Evolutionary conservation across 345 rosid species (phyloP), one percentile per base, ranked within the genome.

Genomic region (Iberis pinnata): DNA sequence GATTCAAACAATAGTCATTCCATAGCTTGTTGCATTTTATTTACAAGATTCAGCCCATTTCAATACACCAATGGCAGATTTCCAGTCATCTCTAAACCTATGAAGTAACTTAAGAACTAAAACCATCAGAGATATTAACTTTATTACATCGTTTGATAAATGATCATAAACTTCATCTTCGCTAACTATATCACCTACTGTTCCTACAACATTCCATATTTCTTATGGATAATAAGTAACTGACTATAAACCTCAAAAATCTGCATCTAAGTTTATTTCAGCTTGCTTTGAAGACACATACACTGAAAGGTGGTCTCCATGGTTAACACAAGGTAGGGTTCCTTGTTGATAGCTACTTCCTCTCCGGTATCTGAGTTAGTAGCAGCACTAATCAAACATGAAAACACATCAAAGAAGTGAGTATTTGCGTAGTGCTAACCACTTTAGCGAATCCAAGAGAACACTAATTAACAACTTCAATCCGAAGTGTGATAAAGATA

Each of bases 261-360:
- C 35, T 4, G 36, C 13, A 2, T 19, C 15, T 46, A 40, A 38
- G 19, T 35, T 47, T 59, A 37, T 16, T 47, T 57, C 19, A 54
- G 11, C 38, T 40, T 56, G 49, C 32, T 63, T 55, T 18, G 15
- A 37, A 50, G 40, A 56, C 75, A 26, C 82, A 42, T 80, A 92
- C 97, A 52, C 74, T 83, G 75, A 70, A 88, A 63, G 97, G 97
- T 69, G 88, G n/a, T 76, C 72, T 88, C 95, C 97, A 92, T 85
- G 63, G 88, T 76, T 76, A 56, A 92, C 58, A 61, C 94, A 88
- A 14, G 95, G 98, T 70, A 81, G 73, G 50, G 98, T 85, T 65
- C 98, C 98, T 71, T 92, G 98, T 80, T 80, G n/a, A n/a, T n/a
- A n/a, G n/a, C n/a, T n/a, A n/a, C n/a, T n/a, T n/a, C n/a, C n/a